phyloP scores from a whole-genome alignment of 805 yeast genomes.

The Vanderwaltozyma verrucispora region DNA sequence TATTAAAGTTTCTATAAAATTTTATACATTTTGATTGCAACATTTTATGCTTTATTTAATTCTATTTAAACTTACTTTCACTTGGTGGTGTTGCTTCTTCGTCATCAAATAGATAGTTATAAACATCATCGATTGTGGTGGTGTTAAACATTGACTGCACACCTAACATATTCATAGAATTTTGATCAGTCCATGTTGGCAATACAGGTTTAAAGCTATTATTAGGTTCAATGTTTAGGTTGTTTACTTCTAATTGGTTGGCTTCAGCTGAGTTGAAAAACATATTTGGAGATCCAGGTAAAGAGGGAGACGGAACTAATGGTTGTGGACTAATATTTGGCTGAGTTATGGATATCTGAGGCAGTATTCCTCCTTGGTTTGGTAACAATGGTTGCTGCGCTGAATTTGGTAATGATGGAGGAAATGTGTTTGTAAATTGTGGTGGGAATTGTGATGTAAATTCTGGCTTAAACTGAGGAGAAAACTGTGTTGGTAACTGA shows the following conservation, averaged over 20 bases:
- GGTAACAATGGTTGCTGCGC: no score
- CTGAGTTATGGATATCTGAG: no score
- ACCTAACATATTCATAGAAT: constrained; percentile 12
- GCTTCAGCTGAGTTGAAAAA: background rate
- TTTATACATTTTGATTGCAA: no score
- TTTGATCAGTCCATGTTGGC: constrained; percentile 11
- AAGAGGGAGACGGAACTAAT: background rate
- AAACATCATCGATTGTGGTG: constrained; percentile 26
- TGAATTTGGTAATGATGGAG: no score
- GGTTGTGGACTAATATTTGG: no score
- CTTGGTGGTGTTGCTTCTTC: constrained; percentile 1
- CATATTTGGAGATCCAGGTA: background rate
- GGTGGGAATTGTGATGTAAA: background rate
- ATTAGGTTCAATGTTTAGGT: background rate
- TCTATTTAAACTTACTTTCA: background rate
- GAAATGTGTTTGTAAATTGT: background rate
- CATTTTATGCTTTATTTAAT: no score
- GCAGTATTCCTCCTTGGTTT: no score
- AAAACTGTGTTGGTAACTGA: constrained; percentile 1
- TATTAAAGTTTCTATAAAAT: no score
- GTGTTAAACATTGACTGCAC: constrained; percentile 19
- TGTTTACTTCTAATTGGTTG: background rate
- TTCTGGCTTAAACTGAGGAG: background rate
- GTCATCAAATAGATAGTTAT: constrained; percentile 22
- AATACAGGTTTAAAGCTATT: background rate